A percentile compares a stretch with the other conserved stretches of the same genome.
Conservation (phyloP, 2,329 filamentous ascomycete species). For the Xylaria sp. region DNA sequence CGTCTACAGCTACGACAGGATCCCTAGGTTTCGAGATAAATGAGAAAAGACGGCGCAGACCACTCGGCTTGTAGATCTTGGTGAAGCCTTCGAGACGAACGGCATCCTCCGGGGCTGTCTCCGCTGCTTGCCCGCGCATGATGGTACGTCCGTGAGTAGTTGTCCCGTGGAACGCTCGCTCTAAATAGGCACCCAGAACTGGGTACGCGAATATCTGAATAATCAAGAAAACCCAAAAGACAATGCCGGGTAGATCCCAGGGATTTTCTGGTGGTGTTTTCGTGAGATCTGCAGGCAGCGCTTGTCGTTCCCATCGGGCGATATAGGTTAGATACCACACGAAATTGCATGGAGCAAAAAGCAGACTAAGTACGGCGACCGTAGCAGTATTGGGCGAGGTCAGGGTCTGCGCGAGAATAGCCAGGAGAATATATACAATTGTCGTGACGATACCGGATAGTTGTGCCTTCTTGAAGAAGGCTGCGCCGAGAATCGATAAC, state of each 20-base stretch:
- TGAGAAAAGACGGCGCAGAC: conserved; percentile 60
- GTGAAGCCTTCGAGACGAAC: conserved; percentile 76
- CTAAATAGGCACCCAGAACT: conserved; percentile 74
- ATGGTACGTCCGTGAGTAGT: conserved; percentile 66
- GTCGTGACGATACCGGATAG: conserved; percentile 82
- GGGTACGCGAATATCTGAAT: conserved; percentile 82
- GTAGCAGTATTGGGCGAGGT: conserved; percentile 65
- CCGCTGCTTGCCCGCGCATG: conserved; percentile 42
- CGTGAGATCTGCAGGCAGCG: conserved; percentile 64
- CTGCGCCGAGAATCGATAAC: conserved; percentile 79
- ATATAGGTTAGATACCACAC: conserved; percentile 79
- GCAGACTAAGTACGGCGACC: conserved; percentile 71
- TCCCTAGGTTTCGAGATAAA: conserved; percentile 57
- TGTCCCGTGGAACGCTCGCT: conserved; percentile 77
- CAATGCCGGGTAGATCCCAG: conserved; percentile 74
- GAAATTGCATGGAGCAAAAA: conserved; percentile 89
- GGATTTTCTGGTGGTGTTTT: conserved; percentile 66
- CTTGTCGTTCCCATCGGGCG: conserved; percentile 74
- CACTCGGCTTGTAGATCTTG: conserved; percentile 76
- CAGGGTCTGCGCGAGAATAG: conserved; percentile 80
- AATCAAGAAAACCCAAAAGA: conserved; percentile 77
- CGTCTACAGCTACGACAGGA: conserved; percentile 78
- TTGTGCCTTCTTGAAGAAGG: conserved; percentile 86
- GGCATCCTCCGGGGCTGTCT: conserved; percentile 51
- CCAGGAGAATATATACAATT: conserved; percentile 75